Percentiles rank a stretch among this genome's conserved stretches.
These are phyloP conservation scores for Diplodia sapinea DNA, from an alignment of 2,329 filamentous ascomycete genomes.

Conservation along the genomic window DNA sequence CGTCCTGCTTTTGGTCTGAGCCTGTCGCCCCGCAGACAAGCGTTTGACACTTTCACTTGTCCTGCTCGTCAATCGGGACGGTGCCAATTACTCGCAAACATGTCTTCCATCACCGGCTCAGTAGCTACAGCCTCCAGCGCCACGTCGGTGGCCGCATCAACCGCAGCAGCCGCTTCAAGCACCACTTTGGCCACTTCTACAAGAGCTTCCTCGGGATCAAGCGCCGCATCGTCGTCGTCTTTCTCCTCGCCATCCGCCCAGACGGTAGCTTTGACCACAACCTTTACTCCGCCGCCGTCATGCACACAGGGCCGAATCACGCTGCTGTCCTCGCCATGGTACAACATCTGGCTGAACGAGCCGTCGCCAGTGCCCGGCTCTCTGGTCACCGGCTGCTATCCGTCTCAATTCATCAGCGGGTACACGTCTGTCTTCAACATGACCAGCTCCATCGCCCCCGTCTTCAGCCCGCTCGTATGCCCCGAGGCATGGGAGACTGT, in stretches of 20 bases:
- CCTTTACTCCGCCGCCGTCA: conserved; percentile 39
- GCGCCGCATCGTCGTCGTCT: background rate
- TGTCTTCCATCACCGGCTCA: background rate
- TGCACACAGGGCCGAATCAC: conserved; percentile 38
- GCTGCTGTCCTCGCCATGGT: conserved; percentile 37
- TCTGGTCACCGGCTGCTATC: conserved; percentile 39
- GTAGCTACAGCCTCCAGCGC: background rate
- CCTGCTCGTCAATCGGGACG: background rate
- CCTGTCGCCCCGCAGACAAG: background rate
- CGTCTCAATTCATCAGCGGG: conserved; percentile 36
- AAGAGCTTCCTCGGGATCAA: background rate
- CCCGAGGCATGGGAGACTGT: conserved; percentile 38
- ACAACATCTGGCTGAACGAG: conserved; percentile 40
- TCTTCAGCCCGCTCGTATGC: conserved; percentile 40
- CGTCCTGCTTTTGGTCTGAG: conserved; percentile 1
- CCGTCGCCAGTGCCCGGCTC: conserved; percentile 36
- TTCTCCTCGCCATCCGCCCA: background rate
- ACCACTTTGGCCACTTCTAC: conserved; percentile 23
- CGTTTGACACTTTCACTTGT: background rate
- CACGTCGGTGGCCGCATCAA: background rate
- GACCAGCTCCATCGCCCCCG: conserved; percentile 38
- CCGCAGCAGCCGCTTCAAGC: background rate
- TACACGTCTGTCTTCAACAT: conserved; percentile 35
- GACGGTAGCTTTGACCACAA: conserved; percentile 35
- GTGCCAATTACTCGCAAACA: background rate